Percentiles rank a stretch among this genome's conserved stretches.
Evolutionary conservation across 768 basidiomycete genomes (phyloP).

Genomic region (Lepiota subincarnata): DNA sequence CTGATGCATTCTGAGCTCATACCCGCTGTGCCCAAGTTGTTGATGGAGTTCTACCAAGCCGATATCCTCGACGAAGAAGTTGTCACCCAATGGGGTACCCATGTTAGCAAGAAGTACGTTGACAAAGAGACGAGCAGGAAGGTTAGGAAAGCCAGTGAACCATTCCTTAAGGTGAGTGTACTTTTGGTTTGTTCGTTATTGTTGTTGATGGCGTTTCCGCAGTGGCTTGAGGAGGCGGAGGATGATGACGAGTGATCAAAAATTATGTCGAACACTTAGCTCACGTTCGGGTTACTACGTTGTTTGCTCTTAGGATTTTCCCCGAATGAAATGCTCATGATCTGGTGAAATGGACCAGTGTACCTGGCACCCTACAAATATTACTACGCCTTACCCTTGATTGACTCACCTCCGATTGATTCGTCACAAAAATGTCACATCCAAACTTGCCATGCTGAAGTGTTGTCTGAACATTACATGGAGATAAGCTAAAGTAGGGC

Average conservation of each 20-base stretch:
- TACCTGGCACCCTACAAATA: too few species aligned
- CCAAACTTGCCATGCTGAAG: too few species aligned
- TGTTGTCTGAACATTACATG: too few species aligned
- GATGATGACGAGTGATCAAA: slow-evolving; percentile 53
- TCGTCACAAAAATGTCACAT: too few species aligned
- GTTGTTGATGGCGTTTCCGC: slow-evolving; percentile 2
- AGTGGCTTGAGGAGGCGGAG: slow-evolving; percentile 91
- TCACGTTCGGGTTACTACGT: too few species aligned
- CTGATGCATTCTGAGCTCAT: slow-evolving; percentile 69
- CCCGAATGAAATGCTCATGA: too few species aligned
- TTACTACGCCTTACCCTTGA: too few species aligned
- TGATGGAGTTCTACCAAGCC: slow-evolving; percentile 91
- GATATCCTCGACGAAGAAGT: slow-evolving; percentile 93
- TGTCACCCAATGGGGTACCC: slow-evolving; percentile 89
- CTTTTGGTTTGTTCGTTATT: slow-evolving; percentile 6
- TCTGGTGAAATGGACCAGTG: too few species aligned
- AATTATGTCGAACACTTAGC: too few species aligned
- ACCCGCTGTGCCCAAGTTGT: slow-evolving; percentile 76
- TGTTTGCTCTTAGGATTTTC: too few species aligned
- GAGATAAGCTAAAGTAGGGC: too few species aligned
- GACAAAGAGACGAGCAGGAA: slow-evolving; percentile 94
- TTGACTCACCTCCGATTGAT: too few species aligned
- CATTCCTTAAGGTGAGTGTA: slow-evolving; percentile 78
- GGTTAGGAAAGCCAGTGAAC: slow-evolving; percentile 92
- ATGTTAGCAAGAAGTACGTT: slow-evolving; percentile 94